Evolutionary conservation across 768 basidiomycete species (phyloP).

Genomic region (Mycena filopes): DNA sequence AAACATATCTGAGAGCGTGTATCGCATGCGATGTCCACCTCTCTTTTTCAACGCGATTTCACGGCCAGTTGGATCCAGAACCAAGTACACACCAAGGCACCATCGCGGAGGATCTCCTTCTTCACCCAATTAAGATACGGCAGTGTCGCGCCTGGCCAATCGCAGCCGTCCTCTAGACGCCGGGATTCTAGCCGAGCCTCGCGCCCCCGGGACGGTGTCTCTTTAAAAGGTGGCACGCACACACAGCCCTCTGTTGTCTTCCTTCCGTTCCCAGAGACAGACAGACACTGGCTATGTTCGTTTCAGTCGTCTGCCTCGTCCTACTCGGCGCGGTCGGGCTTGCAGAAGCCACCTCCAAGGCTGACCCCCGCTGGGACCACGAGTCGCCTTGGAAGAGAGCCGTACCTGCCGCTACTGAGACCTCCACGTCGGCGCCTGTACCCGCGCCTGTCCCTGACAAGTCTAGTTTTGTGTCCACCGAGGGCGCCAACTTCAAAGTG

Average conservation of each 20-base stretch:
- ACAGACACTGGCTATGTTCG: slow-evolving; percentile 26
- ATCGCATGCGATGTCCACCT: too few relatives aligned
- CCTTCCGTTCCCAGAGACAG: slow-evolving; percentile 26
- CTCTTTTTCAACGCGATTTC: too few relatives aligned
- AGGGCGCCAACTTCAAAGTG: slow-evolving; percentile 58
- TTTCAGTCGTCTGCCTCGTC: slow-evolving; percentile 21
- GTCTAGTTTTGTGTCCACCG: slow-evolving; percentile 56
- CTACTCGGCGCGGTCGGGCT: slow-evolving; percentile 14
- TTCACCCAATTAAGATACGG: slow-evolving; percentile 15
- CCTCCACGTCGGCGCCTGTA: background rate
- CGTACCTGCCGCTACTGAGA: too few relatives aligned
- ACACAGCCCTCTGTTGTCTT: slow-evolving; percentile 15
- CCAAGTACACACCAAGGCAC: slow-evolving; percentile 12
- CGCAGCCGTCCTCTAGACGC: slow-evolving; percentile 16
- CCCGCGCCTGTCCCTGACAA: slow-evolving; percentile 25
- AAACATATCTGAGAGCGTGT: too few relatives aligned
- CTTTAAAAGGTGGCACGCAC: slow-evolving; percentile 16
- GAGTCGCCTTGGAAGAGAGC: slow-evolving; percentile 6
- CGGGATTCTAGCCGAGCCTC: slow-evolving; percentile 13
- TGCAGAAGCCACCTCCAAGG: slow-evolving; percentile 16
- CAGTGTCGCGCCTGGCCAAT: slow-evolving; percentile 1
- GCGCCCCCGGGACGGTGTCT: background rate
- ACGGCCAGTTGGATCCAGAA: slow-evolving; percentile 2
- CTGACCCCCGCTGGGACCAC: slow-evolving; percentile 11
- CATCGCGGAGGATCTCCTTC: slow-evolving; percentile 12